Conservation (phyloP, 1,139 yeast species). For the Blastobotrys malaysiensis region DNA sequence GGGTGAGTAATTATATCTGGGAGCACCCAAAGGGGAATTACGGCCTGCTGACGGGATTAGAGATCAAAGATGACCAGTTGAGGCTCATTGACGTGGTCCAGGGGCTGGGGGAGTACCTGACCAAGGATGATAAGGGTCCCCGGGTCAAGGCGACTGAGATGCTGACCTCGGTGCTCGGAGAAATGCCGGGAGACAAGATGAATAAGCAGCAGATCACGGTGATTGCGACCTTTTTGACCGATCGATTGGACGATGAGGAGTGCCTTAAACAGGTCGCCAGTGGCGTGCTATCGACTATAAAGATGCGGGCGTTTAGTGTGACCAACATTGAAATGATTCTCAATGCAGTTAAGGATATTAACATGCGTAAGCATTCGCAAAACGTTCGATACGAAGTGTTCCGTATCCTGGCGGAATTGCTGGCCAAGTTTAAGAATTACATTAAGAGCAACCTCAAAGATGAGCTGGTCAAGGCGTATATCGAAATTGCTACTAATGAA, state of each 20-base stretch:
- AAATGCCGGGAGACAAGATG: constrained; percentile 39
- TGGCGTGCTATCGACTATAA: constrained; percentile 51
- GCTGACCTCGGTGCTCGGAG: constrained; percentile 46
- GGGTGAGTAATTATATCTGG: background rate
- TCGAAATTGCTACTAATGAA: constrained; percentile 75
- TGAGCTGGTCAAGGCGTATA: constrained; percentile 49
- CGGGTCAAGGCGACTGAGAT: constrained; percentile 47
- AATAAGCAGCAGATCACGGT: constrained; percentile 62
- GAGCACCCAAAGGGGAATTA: background rate
- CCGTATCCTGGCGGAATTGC: constrained; percentile 40
- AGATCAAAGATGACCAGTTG: constrained; percentile 34
- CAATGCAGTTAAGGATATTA: constrained; percentile 43
- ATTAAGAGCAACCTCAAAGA: constrained; percentile 9
- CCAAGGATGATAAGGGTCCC: constrained; percentile 57
- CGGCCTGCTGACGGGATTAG: background rate
- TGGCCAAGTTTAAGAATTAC: constrained; percentile 25
- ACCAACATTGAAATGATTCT: constrained; percentile 37
- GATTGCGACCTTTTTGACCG: constrained; percentile 55
- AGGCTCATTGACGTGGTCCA: constrained; percentile 52
- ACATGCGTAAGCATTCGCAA: constrained; percentile 60
- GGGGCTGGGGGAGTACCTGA: constrained; percentile 53
- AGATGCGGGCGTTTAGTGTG: constrained; percentile 35
- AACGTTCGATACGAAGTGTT: constrained; percentile 59
- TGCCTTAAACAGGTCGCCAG: constrained; percentile 49
- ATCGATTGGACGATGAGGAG: constrained; percentile 61